Base-by-base conservation (phyloP, 441 rosid species). In the Aleurites moluccanus region DNA sequence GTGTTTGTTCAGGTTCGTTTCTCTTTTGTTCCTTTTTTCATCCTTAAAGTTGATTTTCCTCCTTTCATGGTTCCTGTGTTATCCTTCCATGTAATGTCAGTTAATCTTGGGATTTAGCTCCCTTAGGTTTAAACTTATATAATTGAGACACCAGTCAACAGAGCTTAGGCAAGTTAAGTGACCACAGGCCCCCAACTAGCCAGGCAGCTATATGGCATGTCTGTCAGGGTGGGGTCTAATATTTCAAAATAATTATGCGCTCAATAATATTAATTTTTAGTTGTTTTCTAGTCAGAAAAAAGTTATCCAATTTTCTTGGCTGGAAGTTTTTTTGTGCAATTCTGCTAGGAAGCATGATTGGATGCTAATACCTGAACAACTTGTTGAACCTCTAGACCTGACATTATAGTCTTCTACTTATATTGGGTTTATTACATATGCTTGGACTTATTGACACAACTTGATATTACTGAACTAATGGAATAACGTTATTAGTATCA, bases 1-100 rank as follows among this genome's bases (percentile, higher is more conserved):
- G 90, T 92, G 80, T 70, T 83, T 69, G 85, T 80, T 80, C 97
- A 97, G 99, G 99, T 97, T 79, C 83, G 88, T 83, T 73, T 9
- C 60, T 65, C 69, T 21, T 33, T 20, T 23, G 40, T 64, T 81
- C 81, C 56, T 70, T 79, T 79, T 84, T 35, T 25, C 63, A 13
- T 49, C 52, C 64, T 10, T 60, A 44, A 57, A 27, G 49, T 52
- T 60, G 27, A 67, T 56, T 50, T 16, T 27, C 21, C 30, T 2
- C 25, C 18, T 25, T 33, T 33, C 40, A 65, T 25, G 11, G 38
- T 18, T 55, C 2, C 16, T 71, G 18, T 52, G 28, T 45, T 21
- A 10, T 42, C 57, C 38, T 53, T 78, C 59, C 50, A 30, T 67
- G 45, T 45, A 44, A 27, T 35, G 38, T 16, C 28, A 30, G 13